Conservation (phyloP, 2,329 filamentous ascomycete genomes). For the Huntiella savannae region DNA sequence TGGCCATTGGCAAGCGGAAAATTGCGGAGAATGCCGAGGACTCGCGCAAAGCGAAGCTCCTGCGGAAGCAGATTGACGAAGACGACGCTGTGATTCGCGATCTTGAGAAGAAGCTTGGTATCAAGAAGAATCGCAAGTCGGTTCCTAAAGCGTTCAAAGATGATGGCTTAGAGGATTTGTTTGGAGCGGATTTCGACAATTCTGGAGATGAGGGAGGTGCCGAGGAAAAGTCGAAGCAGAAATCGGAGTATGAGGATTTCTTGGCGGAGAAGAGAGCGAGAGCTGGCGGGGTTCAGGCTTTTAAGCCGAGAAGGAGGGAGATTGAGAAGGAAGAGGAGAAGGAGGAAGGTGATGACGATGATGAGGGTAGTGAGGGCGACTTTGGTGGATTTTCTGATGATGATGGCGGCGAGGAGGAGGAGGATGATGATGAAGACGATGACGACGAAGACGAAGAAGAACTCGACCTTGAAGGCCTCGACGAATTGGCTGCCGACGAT, state of each 20-base stretch:
- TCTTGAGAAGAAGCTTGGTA: constrained; percentile 71
- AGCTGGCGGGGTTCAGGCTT: neutral
- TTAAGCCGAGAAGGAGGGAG: neutral
- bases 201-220: constrained; percentile 25
- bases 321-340: neutral
- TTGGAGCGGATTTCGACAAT: constrained; percentile 45
- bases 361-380: neutral
- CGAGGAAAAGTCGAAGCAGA: constrained; percentile 41
- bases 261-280: constrained; percentile 20
- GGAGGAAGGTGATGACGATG: neutral
- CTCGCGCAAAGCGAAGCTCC: constrained; percentile 7
- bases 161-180: constrained; percentile 63
- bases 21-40: neutral
- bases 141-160: constrained; percentile 56
- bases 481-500: neutral
- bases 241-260: constrained; percentile 40
- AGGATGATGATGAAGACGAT: neutral
- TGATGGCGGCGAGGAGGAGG: neutral
- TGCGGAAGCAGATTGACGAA: constrained; percentile 48
- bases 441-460: constrained; percentile 1
- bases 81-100: constrained; percentile 81
- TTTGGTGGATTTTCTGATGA: constrained; percentile 2
- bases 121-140: constrained; percentile 57
- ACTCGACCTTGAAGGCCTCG: neutral
- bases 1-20: constrained; percentile 7